Percentiles rank a stretch among this genome's conserved stretches.
These are phyloP conservation scores for Zalaria obscura DNA, from an alignment of 2,329 filamentous ascomycete genomes.

Conservation along the genomic window DNA sequence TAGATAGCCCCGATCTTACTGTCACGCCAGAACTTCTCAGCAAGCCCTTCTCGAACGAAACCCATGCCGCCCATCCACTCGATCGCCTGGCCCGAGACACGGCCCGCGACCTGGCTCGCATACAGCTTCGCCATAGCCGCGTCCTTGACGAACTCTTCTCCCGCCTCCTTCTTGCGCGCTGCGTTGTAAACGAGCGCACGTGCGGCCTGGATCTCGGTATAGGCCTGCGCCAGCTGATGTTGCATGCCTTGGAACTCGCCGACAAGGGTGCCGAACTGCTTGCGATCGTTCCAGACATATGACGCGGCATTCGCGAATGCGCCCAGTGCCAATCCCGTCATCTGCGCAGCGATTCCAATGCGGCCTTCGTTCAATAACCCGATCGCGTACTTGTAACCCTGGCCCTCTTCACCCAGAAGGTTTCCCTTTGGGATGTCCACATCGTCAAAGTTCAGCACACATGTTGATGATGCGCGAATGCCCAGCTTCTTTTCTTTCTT, in stretches of 20 bases:
- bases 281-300: slow-evolving; percentile 97
- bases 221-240: slow-evolving; percentile 93
- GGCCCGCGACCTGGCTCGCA: slow-evolving; percentile 80
- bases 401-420: slow-evolving; percentile 72
- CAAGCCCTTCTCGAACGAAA: slow-evolving; percentile 88
- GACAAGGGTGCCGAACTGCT: slow-evolving; percentile 86
- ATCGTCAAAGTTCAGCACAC: slow-evolving; percentile 94
- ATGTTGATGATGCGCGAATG: slow-evolving; percentile 90
- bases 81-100: slow-evolving; percentile 71
- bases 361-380: slow-evolving; percentile 86
- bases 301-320: slow-evolving; percentile 88
- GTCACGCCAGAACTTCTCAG: slow-evolving; percentile 95
- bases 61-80: slow-evolving; percentile 99
- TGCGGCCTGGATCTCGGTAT: slow-evolving; percentile 83
- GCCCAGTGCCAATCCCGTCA: slow-evolving; percentile 91
- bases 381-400: slow-evolving; percentile 98
- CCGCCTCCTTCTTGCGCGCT: slow-evolving; percentile 93
- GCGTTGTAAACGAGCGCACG: slow-evolving; percentile 92
- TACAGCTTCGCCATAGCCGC: slow-evolving; percentile 98
- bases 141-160: slow-evolving; percentile 86
- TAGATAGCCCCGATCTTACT: slow-evolving; percentile 98
- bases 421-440: slow-evolving; percentile 81
- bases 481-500: slow-evolving; percentile 99
- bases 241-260: slow-evolving; percentile 99
- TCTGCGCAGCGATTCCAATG: slow-evolving; percentile 95